A percentile compares a stretch with the other conserved stretches of the same genome.
Evolutionary conservation across 1,284 basidiomycete species (phyloP).

Genomic region (Chondrostereum purpureum): DNA sequence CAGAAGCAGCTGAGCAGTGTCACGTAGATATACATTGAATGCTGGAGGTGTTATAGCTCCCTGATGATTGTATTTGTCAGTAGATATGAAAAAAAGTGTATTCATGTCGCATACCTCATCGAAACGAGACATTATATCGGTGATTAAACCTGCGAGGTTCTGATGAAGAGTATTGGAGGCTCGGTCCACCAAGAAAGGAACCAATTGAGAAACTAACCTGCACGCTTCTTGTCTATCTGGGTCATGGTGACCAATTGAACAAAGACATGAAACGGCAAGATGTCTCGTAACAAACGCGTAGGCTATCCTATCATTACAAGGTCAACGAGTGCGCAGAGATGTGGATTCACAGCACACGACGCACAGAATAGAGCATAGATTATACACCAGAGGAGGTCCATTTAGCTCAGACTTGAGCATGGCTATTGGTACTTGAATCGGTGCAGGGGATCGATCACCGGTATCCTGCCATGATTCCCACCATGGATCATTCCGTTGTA

Average conservation of each 20-base stretch:
- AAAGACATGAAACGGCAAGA: constrained; percentile 51
- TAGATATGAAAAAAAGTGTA: no score
- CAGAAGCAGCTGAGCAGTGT: constrained; percentile 42
- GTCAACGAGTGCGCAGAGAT: no score
- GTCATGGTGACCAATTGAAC: constrained; percentile 28
- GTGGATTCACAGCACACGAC: constrained; percentile 25
- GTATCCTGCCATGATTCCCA: constrained; percentile 37
- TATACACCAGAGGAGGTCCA: constrained; percentile 51
- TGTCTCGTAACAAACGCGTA: constrained; percentile 61
- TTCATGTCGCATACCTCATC: constrained; percentile 33
- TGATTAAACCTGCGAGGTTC: constrained; percentile 43
- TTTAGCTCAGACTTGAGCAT: constrained; percentile 35
- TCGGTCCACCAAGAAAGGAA: constrained; percentile 57
- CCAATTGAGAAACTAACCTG: constrained; percentile 39
- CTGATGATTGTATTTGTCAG: constrained; percentile 29
- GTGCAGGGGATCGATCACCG: constrained; percentile 2
- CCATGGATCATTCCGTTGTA: constrained; percentile 51
- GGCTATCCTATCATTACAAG: constrained; percentile 38
- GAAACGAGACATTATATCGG: constrained; percentile 56
- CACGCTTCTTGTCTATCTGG: constrained; percentile 40
- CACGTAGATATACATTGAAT: constrained; percentile 47
- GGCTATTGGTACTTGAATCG: constrained; percentile 33
- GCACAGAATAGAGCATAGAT: constrained; percentile 59
- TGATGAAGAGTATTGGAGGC: constrained; percentile 44
- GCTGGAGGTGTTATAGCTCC: constrained; percentile 36